Conservation (phyloP, 2,329 filamentous ascomycete species). For the Grosmannia serpens region DNA sequence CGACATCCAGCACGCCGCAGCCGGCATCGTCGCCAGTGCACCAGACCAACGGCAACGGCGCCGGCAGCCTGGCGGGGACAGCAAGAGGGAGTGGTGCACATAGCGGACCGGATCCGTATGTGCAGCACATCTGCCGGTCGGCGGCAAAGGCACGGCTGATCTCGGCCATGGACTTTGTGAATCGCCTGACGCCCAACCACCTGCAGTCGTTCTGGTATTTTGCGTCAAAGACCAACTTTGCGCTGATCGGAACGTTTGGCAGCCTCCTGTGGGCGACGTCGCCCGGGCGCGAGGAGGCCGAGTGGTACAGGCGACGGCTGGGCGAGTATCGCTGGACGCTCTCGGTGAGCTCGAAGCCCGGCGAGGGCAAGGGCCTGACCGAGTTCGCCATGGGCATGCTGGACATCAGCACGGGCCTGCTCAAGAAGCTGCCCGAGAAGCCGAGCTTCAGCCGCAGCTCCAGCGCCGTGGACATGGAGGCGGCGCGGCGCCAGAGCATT, state of each 20-base stretch:
- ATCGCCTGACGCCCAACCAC: conserved; percentile 76
- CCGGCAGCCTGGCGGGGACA: neutral
- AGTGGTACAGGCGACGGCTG: conserved; percentile 78
- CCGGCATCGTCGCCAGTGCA: conserved; percentile 2
- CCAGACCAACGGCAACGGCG: neutral
- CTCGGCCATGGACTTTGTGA: conserved; percentile 95
- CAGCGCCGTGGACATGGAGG: conserved; percentile 36
- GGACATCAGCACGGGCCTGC: conserved; percentile 57
- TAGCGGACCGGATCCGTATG: conserved; percentile 55
- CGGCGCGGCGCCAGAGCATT: conserved; percentile 12
- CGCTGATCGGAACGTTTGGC: conserved; percentile 88
- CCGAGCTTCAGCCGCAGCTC: conserved; percentile 49
- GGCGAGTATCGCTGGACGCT: conserved; percentile 93
- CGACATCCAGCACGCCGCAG: conserved; percentile 20
- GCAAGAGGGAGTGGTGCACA: conserved; percentile 13
- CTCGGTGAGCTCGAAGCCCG: conserved; percentile 67
- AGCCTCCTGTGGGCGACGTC: conserved; percentile 82
- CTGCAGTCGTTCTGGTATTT: conserved; percentile 91
- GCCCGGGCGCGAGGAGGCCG: conserved; percentile 75
- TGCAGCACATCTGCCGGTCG: conserved; percentile 83
- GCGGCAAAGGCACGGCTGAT: conserved; percentile 91
- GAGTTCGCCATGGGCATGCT: conserved; percentile 69
- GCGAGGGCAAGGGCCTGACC: conserved; percentile 44
- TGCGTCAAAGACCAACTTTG: conserved; percentile 80
- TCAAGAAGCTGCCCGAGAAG: conserved; percentile 61